phyloP scores from a whole-genome alignment of 2,329 filamentous ascomycete genomes.

The Phialophora chinensis region DNA sequence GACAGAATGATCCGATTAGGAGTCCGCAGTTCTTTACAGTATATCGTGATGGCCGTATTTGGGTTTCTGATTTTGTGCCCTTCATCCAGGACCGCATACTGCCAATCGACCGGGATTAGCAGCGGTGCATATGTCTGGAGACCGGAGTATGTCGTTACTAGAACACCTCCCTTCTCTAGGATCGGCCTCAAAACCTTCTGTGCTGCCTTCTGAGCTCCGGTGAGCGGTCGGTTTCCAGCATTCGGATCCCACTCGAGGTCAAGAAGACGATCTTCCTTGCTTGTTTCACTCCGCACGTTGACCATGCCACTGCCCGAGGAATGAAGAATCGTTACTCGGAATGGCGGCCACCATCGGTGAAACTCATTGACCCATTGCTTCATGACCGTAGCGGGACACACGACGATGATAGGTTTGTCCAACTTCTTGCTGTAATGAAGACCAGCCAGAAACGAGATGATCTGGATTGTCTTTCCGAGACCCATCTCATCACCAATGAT shows the following conservation, averaged over 20 bases:
- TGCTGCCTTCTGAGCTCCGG: constrained; percentile 70
- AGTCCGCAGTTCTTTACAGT: constrained; percentile 91
- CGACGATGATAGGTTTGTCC: constrained; percentile 83
- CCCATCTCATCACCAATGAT: constrained; percentile 99
- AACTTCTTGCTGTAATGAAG: constrained; percentile 90
- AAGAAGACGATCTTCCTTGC: constrained; percentile 67
- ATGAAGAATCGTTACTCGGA: constrained; percentile 92
- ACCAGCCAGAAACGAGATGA: constrained; percentile 83
- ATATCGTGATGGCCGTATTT: constrained; percentile 90
- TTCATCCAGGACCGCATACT: constrained; percentile 92
- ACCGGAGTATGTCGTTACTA: constrained; percentile 95
- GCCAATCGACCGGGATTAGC: constrained; percentile 84
- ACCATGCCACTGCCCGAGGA: constrained; percentile 97
- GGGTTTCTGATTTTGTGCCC: constrained; percentile 98
- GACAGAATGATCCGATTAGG: constrained; percentile 91
- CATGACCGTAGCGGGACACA: constrained; percentile 92
- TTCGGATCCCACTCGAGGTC: constrained; percentile 60
- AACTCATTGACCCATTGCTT: constrained; percentile 99
- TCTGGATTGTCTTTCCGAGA: constrained; percentile 88
- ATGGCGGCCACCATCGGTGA: constrained; percentile 98
- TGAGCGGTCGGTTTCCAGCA: constrained; percentile 48
- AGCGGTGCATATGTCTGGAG: constrained; percentile 89
- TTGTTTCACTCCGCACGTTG: constrained; percentile 68
- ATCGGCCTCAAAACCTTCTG: constrained; percentile 83
- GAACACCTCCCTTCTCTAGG: constrained; percentile 81